Evolutionary conservation across 805 yeast genomes (phyloP), one percentile per base, ranked within the genome.

Genomic region (Teunomyces barrocoloradensis): DNA sequence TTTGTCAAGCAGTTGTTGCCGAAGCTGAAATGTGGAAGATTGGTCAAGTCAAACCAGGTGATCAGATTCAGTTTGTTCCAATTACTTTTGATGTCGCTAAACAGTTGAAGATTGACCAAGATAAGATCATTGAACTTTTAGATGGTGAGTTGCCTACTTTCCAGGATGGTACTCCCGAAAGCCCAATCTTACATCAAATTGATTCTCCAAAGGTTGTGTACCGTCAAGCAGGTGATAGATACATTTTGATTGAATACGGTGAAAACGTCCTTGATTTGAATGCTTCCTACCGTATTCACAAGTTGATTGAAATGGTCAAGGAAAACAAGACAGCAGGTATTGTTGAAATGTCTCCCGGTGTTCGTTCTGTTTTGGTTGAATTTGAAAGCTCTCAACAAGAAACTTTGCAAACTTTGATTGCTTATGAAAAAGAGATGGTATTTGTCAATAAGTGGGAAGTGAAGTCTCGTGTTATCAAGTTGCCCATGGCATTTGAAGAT

Each of bases 21-120:
- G 95, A 90, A 61, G 89, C 95, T 35, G 99, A 94, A 71, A 82
- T 94, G 85, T 92, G 98, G 98, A 94, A 94, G 73, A 87, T 94
- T 62, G 99, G 99, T 41, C 98, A 92, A 72, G 91, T 89, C 37
- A 91, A 88, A 66, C 97, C 98, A 4, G 98, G 98, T 61, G 98
- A 94, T 61, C 58, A 66, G 42, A 82, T 92, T 50, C 79, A 79
- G 55, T 92, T 94, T 74, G 81, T 82, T 47, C 96, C 97, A 32
- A 76, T 94, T 38, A 59, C 81, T 12, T 85, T 80, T 56, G 82
- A 79, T 27, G 69, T 77, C 48, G 97, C 98, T 5, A 73, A 86
- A 54, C 64, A 64, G 13, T 72, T 91, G 65, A 86, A 82, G 66
- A 58, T 59, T 23, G 64, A 71, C 1, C 95, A 86, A 63, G 91